Base-by-base conservation (phyloP, 1,284 basidiomycete species). In the Pholiota adiposa region DNA sequence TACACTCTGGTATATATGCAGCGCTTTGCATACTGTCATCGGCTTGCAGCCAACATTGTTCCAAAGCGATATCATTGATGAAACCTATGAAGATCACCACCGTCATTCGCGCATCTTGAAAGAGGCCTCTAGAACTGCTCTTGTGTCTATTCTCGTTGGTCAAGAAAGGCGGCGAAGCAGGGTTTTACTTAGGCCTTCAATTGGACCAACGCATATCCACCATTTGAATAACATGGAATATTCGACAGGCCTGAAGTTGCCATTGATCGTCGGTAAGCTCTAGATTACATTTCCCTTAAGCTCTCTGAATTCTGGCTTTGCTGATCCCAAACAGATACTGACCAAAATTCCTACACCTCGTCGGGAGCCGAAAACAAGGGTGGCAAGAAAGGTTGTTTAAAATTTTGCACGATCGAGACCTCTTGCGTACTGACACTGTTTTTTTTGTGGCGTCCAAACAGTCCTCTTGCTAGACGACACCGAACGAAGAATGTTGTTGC, bases 1-100 rank as follows among this genome's bases (percentile, higher is more conserved):
- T 64, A 67, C 80, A 33, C 57, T 81, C 19, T 85, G 83, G 82
- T 86, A 83, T 70, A 73, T 86, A 29, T 85, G 83, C 63, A 76
- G 75, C 36, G 48, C 62, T 48, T 33, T 70, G 51, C 66, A 70
- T 46, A 60, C 55, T 31, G 48, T 64, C 16, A 58, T 63, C 29
- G 60, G 44, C 23, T 48, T 55, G 27, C 56, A 34, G 25, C 34
- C 14, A 29, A 44, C 27, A 27, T 56, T 29, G 44, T 6, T 29
- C 4, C 3, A n/a, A 7, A 12, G 25, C 19, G 43, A 48, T 34
- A 31, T 40, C 40, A 54, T 11, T 25, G 6, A 16, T 43, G 52
- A 40, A 31, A 27, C 27, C 44, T 27, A 25, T 25, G 12, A 46
- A 46, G 44, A 23, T 25, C 40, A 31, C 21, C 4, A 25, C 18